Base-by-base conservation (phyloP, 495 filamentous ascomycete species). In the Physcia stellaris region DNA sequence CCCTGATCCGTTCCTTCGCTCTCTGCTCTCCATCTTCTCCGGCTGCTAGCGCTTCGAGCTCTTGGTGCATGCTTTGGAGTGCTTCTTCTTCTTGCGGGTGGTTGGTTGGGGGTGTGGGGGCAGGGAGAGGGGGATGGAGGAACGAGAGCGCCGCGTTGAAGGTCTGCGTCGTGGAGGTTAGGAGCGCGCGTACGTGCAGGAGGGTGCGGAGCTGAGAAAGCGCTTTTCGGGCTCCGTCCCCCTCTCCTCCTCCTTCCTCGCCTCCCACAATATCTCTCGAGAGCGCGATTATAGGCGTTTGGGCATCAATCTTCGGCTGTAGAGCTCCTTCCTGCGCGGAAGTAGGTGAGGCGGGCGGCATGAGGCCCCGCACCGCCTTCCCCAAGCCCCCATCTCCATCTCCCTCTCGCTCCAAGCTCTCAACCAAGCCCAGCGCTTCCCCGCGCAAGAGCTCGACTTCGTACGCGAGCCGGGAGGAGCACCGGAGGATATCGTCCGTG, bases 81-180 rank as follows among this genome's bases (percentile, higher is more conserved):
- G 81, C 73, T 41, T 79, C 76, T 54, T 84, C 78, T 26, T 81
- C 84, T 51, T 87, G 83, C 50, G 80, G 71, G 55, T 94, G 86
- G 79, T 70, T 16, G 9, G 37, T 13, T 30, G 75, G 60, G 1
- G 27, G 29, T 7, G 62, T 39, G 11, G 56, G 47, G 39, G 83
- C 49, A 43, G 82, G 77, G 1, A 81, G 85, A 1, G 85, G 87
- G 1, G 87, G 82, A 28, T 96, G 70, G 10, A 83, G 77, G 71
- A 90, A 95, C 47, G 86, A 75, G 77, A 96, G 88, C 7, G 92
- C 92, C 43, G 86, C 78, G 37, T 86, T 86, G 52, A 96, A 98
- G 17, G 77, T 79, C 54, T 80, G 77, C 32, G 94, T 82, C 5
- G 94, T 85, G 1, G 78, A 70, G 49, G 94, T 85, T 9, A 98